A percentile compares a stretch with the other conserved stretches of the same genome.
phyloP scores from a whole-genome alignment of 2,329 filamentous ascomycete species.

The Geosmithia morbida region DNA sequence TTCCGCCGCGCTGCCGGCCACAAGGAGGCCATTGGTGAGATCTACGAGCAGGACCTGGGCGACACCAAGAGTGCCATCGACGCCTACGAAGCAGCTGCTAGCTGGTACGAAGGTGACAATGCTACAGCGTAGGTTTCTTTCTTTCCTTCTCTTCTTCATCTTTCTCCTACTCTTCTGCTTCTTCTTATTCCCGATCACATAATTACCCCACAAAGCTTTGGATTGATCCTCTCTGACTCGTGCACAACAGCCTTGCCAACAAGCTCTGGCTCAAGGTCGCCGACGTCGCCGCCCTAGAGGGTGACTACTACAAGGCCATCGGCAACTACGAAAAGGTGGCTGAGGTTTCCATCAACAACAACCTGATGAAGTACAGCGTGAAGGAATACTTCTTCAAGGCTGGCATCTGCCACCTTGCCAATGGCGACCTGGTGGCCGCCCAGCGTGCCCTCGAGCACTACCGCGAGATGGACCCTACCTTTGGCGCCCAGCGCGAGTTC shows the following conservation, averaged over 20 bases:
- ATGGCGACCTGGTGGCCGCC: conserved; percentile 60
- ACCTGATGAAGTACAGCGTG: conserved; percentile 84
- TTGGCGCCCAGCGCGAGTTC: conserved; percentile 64
- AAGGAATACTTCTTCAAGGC: conserved; percentile 95
- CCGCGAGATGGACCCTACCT: conserved; percentile 63
- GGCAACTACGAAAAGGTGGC: conserved; percentile 76
- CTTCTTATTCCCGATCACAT: no score
- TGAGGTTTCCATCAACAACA: conserved; percentile 65
- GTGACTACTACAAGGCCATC: conserved; percentile 74
- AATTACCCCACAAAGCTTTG: no score
- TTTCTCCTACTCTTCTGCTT: not conserved
- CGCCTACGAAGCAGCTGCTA: conserved; percentile 71
- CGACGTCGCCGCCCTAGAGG: conserved; percentile 69
- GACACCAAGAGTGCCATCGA: conserved; percentile 68
- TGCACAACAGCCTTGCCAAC: conserved; percentile 56
- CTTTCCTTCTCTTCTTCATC: not conserved
- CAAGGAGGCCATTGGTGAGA: conserved; percentile 76
- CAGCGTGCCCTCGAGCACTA: conserved; percentile 74
- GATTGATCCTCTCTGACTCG: not conserved
- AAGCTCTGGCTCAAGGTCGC: conserved; percentile 89
- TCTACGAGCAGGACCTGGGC: conserved; percentile 70
- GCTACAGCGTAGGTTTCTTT: conserved; percentile 65
- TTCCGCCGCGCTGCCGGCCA: conserved; percentile 82
- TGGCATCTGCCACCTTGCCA: conserved; percentile 73
- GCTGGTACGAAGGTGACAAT: conserved; percentile 82